Evolutionary conservation across 768 basidiomycete genomes (phyloP).

Genomic region (Russula ochroleuca): DNA sequence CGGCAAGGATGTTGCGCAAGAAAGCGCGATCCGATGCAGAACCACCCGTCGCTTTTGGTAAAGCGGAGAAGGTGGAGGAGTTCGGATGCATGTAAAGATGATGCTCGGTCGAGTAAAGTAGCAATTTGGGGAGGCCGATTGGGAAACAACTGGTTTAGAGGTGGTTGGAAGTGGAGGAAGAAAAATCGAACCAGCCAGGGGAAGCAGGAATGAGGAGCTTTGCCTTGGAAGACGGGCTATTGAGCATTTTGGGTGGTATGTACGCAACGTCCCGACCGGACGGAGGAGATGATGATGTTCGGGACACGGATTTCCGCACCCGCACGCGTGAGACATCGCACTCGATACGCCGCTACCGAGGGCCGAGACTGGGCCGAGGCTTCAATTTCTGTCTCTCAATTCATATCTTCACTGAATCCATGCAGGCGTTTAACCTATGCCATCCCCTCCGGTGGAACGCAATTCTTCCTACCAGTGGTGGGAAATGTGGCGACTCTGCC

Average conservation of each 20-base stretch:
- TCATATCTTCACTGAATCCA: too few species aligned
- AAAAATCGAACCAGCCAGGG: constrained; percentile 54
- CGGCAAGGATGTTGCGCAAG: constrained; percentile 13
- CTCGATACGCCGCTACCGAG: too few species aligned
- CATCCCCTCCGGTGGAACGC: too few species aligned
- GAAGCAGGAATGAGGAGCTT: constrained; percentile 35
- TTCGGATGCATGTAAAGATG: constrained; percentile 43
- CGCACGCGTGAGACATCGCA: too few species aligned
- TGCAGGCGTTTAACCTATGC: too few species aligned
- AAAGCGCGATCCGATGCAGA: constrained; percentile 14
- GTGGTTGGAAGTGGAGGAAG: constrained; percentile 40
- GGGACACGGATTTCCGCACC: too few species aligned
- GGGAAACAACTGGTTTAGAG: constrained; percentile 32
- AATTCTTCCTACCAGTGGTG: too few species aligned
- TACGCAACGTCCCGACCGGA: background rate
- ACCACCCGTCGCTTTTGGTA: constrained; percentile 35
- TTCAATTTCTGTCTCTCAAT: too few species aligned
- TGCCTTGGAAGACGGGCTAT: constrained; percentile 14
- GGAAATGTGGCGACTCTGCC: too few species aligned
- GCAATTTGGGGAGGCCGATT: constrained; percentile 45
- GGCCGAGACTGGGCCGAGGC: too few species aligned
- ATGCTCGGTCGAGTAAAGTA: constrained; percentile 44
- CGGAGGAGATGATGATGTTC: background rate
- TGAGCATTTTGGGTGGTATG: background rate
- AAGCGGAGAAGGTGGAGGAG: constrained; percentile 55